phyloP scores from a whole-genome alignment of 2,329 filamentous ascomycete genomes.

The Penicillium decumbens region DNA sequence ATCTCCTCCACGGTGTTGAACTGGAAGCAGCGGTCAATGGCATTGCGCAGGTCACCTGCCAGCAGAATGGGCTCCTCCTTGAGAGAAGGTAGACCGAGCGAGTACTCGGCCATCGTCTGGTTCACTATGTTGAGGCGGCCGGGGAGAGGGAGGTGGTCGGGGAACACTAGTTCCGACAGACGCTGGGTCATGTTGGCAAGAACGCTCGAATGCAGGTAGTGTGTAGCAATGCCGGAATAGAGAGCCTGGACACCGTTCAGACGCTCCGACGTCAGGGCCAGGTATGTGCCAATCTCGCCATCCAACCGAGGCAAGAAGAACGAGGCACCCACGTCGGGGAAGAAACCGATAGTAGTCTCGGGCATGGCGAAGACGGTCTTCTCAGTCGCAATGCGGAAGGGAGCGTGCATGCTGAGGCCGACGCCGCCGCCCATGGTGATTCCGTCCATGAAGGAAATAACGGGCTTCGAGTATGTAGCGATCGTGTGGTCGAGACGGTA shows the following conservation, averaged over 20 bases:
- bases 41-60: constrained; percentile 64
- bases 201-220: constrained; percentile 89
- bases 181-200: constrained; percentile 76
- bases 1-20: constrained; percentile 66
- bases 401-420: constrained; percentile 87
- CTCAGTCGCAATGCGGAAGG: constrained; percentile 94
- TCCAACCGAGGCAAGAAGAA: constrained; percentile 93
- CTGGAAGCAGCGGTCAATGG: constrained; percentile 80
- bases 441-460: constrained; percentile 93
- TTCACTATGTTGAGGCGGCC: constrained; percentile 70
- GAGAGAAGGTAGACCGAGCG: constrained; percentile 67
- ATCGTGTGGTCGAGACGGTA: constrained; percentile 95
- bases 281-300: constrained; percentile 81
- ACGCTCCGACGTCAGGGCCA: constrained; percentile 83
- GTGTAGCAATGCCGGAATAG: constrained; percentile 87
- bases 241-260: constrained; percentile 80
- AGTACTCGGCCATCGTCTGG: constrained; percentile 85
- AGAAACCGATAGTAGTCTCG: constrained; percentile 96
- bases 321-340: constrained; percentile 93
- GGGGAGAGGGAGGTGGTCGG: constrained; percentile 63
- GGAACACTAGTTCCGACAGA: constrained; percentile 83
- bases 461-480: constrained; percentile 87
- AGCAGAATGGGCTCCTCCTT: constrained; percentile 61
- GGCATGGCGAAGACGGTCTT: constrained; percentile 97
- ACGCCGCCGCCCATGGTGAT: constrained; percentile 98